These are phyloP conservation scores for Leccinellum rugosiceps DNA, from an alignment of 768 basidiomycete species.

Conservation along the genomic window DNA sequence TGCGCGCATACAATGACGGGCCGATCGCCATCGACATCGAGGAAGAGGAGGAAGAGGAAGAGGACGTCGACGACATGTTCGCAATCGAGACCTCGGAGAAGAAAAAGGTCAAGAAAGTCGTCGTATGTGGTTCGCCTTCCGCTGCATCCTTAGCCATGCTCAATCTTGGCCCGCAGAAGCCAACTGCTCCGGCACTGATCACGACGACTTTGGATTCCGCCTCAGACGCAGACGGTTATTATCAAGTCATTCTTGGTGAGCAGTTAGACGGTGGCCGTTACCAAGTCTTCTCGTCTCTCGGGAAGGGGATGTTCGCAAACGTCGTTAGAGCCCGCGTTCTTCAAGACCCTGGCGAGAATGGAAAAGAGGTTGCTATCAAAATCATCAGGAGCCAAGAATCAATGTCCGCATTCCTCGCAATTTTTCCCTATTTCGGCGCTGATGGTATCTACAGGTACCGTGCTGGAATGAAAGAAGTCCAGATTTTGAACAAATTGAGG, in stretches of 20 bases:
- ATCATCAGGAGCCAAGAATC: conserved; percentile 94
- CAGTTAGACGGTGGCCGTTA: conserved; percentile 89
- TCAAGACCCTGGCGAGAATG: conserved; percentile 51
- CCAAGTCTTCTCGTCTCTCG: conserved; percentile 92
- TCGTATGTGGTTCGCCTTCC: conserved; percentile 36
- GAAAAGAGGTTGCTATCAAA: conserved; percentile 93
- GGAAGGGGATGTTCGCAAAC: conserved; percentile 98
- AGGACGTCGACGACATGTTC: conserved; percentile 96
- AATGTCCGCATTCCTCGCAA: conserved; percentile 59
- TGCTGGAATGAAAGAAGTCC: conserved; percentile 88
- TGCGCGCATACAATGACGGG: conserved; percentile 48
- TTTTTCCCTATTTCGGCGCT: conserved; percentile 3
- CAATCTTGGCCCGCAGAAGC: conserved; percentile 36
- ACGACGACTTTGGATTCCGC: conserved; percentile 84
- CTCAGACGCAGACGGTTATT: conserved; percentile 94
- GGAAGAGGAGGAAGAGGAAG: conserved; percentile 62
- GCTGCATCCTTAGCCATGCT: neutral
- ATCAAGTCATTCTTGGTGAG: conserved; percentile 91
- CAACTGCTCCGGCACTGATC: conserved; percentile 58
- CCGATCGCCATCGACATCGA: conserved; percentile 41
- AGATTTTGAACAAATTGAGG: conserved; percentile 81
- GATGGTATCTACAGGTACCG: conserved; percentile 65
- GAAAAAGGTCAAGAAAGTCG: conserved; percentile 52
- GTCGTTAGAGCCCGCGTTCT: conserved; percentile 89
- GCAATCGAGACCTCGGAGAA: conserved; percentile 51